Conservation (phyloP, 2,329 filamentous ascomycete species). For the Leptographium flavum region DNA sequence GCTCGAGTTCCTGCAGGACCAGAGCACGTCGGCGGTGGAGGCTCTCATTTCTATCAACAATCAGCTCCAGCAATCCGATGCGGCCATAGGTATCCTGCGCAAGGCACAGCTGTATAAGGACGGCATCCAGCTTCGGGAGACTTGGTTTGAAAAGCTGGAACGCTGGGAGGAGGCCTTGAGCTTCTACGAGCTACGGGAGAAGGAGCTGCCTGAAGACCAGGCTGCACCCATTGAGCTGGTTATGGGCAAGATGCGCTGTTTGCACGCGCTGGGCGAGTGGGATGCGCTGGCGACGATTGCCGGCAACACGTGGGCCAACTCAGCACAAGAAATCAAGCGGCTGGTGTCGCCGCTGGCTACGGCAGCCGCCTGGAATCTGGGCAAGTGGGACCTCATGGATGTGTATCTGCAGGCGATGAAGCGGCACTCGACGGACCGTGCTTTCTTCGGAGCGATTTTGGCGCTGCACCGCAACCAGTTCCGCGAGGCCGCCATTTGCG, state of each 20-base stretch:
- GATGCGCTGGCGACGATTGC: constrained; percentile 79
- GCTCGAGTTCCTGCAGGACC: constrained; percentile 92
- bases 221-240: constrained; percentile 74
- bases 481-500: constrained; percentile 74
- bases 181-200: constrained; percentile 80
- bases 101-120: constrained; percentile 94
- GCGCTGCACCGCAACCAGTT: constrained; percentile 94
- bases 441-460: constrained; percentile 94
- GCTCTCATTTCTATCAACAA: constrained; percentile 99
- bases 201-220: constrained; percentile 44
- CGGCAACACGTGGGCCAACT: constrained; percentile 87
- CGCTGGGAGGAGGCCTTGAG: constrained; percentile 94
- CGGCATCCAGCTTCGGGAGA: constrained; percentile 84
- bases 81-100: constrained; percentile 90
- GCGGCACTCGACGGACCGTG: constrained; percentile 78
- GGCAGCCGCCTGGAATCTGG: constrained; percentile 88
- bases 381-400: constrained; percentile 98
- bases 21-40: constrained; percentile 89
- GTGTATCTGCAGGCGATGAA: constrained; percentile 94
- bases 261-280: constrained; percentile 96
- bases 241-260: constrained; percentile 98
- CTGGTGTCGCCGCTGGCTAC: constrained; percentile 88
- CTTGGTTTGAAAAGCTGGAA: constrained; percentile 97
- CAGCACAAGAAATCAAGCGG: constrained; percentile 72
- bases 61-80: constrained; percentile 94